Percentiles rank a stretch among this genome's conserved stretches.
phyloP scores from a whole-genome alignment of 208 protist genomes.

The Leptomonas pyrrhocoris region DNA sequence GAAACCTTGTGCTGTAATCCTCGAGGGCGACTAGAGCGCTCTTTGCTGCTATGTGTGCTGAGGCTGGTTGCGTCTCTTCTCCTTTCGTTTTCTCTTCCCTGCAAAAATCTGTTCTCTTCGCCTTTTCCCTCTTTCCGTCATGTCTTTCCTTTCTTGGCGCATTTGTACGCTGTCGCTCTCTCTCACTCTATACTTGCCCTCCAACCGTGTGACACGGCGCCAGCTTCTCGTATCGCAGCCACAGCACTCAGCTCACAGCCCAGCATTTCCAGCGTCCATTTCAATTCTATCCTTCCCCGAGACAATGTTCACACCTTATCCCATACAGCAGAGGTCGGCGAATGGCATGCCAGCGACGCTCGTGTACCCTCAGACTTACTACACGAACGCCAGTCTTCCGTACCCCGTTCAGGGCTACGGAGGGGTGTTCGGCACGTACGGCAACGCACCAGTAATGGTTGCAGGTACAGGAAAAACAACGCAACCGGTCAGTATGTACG shows the following conservation, averaged over 20 bases:
- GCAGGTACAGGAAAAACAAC: slow-evolving; percentile 4
- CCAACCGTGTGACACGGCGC: not conserved
- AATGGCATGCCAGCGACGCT: slow-evolving; percentile 26
- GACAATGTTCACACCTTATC: slow-evolving; percentile 19
- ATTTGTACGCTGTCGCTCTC: not conserved
- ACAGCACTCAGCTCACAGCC: not conserved
- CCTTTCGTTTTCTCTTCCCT: too few relatives aligned
- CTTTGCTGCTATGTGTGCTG: too few relatives aligned
- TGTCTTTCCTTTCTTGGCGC: not conserved
- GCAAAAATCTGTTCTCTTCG: not conserved
- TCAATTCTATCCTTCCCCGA: not conserved
- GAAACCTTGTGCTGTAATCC: too few relatives aligned
- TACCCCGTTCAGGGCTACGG: slow-evolving; percentile 22
- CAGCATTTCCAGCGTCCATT: not conserved
- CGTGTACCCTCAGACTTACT: slow-evolving; percentile 30
- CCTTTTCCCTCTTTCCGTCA: not conserved
- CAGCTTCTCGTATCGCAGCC: slow-evolving; percentile 12
- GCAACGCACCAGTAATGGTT: slow-evolving; percentile 16
- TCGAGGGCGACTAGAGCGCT: too few relatives aligned
- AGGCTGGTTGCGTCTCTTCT: too few relatives aligned
- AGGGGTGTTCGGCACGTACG: slow-evolving; percentile 19
- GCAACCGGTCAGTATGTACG: slow-evolving; percentile 15
- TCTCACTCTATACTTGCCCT: too few relatives aligned
- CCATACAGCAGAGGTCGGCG: slow-evolving; percentile 15
- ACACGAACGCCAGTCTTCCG: not conserved